Evolutionary conservation across 1,284 basidiomycete genomes (phyloP), one percentile per base, ranked within the genome.

Genomic region (Marasmius fiardii): DNA sequence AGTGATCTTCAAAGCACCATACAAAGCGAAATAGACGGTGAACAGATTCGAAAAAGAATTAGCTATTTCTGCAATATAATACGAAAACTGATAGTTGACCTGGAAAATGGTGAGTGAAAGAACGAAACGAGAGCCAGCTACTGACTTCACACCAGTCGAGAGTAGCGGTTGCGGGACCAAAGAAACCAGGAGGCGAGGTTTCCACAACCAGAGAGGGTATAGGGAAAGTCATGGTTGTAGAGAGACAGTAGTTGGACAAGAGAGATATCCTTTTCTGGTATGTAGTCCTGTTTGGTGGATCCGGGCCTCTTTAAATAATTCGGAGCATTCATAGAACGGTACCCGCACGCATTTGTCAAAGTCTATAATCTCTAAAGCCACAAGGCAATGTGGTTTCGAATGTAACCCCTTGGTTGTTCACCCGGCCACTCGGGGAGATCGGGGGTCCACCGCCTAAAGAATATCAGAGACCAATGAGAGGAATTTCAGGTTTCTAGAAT

Each of bases 81-180:
- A 73, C 6, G 83, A 83, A 71, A 87, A 87, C 67, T 87, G 83
- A 67, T 88, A 85, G 64, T 88, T 88, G 39, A 78, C 77, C 84
- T 86, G 4, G 26, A n/a, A 34, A 31, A 7, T 21, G 11, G 14
- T 26, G 18, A 56, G 37, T 23, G 28, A n/a, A 16, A 51, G n/a
- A 33, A 34, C 20, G 23, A 34, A 7, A 1, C 26, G 21, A 2
- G 2, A 1, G 11, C 12, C 35, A 37, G n/a, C 23, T 26, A 31
- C 47, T 49, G 26, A 33, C 47, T 31, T 49, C 47, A 31, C 47
- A 49, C 47, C 47, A 49, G 20, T 49, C 47, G 24, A 49, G 47
- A 18, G 47, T 49, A 26, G 47, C 47, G 5, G 47, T 49, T 2
- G 28, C 47, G 12, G 47, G 47, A 1, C 47, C 47, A 33, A 31